Percentiles rank a stretch among this genome's conserved stretches.
Evolutionary conservation across 441 rosid genomes (phyloP).

Genomic region (Oxalis stricta): DNA sequence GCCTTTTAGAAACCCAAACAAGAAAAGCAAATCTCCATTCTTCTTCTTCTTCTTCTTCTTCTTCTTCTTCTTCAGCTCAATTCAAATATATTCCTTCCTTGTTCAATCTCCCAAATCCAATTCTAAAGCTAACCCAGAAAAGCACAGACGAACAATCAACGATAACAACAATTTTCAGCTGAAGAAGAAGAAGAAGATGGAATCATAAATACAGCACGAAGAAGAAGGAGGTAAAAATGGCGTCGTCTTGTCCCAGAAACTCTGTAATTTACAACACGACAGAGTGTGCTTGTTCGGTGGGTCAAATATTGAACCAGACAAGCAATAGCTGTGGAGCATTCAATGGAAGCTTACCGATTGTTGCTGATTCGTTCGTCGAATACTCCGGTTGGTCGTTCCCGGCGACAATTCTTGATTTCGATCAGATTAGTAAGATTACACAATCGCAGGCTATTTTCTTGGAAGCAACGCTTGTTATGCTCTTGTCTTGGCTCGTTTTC

Average conservation of each 20-base stretch:
- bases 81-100: too few species aligned
- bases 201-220: too few species aligned
- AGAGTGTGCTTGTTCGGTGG: constrained; percentile 63
- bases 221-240: too few species aligned
- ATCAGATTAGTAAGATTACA: constrained; percentile 61
- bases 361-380: constrained; percentile 36
- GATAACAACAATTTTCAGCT: too few species aligned
- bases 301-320: constrained; percentile 35
- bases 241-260: constrained; percentile 39
- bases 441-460: constrained; percentile 91
- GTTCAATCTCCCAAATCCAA: too few species aligned
- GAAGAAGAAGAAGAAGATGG: too few species aligned
- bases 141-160: too few species aligned
- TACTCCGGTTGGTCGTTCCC: constrained; percentile 35
- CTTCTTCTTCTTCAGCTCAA: too few species aligned
- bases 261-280: constrained; percentile 46
- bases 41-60: too few species aligned
- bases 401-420: constrained; percentile 56
- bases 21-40: too few species aligned
- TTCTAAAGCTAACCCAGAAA: too few species aligned
- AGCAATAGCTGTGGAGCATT: constrained; percentile 32
- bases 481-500: constrained; percentile 66
- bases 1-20: too few species aligned
- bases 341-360: constrained; percentile 23
- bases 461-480: constrained; percentile 67